Evolutionary conservation across 2,329 filamentous ascomycete species (phyloP), one percentile per base, ranked within the genome.

Genomic region (Colletotrichum sp.): DNA sequence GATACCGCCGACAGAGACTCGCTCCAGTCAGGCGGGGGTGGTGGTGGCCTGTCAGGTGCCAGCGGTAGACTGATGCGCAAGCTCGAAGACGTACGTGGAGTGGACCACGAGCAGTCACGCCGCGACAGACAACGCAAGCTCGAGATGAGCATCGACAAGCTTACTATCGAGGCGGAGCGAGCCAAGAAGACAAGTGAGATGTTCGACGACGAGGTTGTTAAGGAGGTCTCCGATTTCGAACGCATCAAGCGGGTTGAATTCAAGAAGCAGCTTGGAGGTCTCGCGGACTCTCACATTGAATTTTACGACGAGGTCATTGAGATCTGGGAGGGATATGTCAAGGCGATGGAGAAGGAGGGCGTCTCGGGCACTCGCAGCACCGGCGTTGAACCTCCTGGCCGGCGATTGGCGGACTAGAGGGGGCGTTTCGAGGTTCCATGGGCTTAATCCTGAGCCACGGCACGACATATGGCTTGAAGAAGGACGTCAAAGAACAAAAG

Each of bases 211-310:
- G 96, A 98, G 85, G 96, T 98, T 2, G 94, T 99, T 59, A 94
- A 95, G 81, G 97, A 99, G 84, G 95, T 98, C 1, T 91, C 91
- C 24, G 96, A 98, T 83, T 99, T 99, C 86, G 97, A 99, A 87
- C 92, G 96, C 72, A 99, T 99, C 89, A 99, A 99, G 89, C 93
- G 95, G 52, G 89, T 95, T 57, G 96, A 99, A 88, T 98, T 99
- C 85, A 95, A 95, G 84, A 91, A 94, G 78, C 96, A 97, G 80
- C 89, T 99, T 66, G 95, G 95, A 4, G 93, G 92, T 4, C 86
- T 99, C 65, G 95, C 96, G 0, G 94, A 96, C 81, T 93, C 95
- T 21, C 95, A 99, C 83, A 92, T 98, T 55, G 91, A 92, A 13
- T 99, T 98, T 84, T 99, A 98, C 83, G 92, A 92, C 72, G 91